A percentile compares a stretch with the other conserved stretches of the same genome.
phyloP scores from a whole-genome alignment of 2,329 filamentous ascomycete genomes.

The Ophiostoma sp. region DNA sequence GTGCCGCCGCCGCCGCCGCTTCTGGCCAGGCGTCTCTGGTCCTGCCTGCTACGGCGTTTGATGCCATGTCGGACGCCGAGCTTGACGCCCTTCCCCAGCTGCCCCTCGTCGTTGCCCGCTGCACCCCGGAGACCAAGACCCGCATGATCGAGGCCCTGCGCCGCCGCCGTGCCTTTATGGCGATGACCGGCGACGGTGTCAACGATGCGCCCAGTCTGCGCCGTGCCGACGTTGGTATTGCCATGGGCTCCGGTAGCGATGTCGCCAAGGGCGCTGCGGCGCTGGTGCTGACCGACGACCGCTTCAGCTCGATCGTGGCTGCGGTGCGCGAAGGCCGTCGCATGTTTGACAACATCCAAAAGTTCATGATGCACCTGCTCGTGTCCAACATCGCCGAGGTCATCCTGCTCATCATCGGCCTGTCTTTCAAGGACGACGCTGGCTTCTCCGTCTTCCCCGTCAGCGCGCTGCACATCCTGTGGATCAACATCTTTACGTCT shows the following conservation, averaged over 20 bases:
- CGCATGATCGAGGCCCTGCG: constrained; percentile 87
- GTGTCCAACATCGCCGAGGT: constrained; percentile 81
- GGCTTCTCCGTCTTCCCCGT: constrained; percentile 79
- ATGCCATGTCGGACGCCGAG: constrained; percentile 66
- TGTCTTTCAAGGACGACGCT: constrained; percentile 68
- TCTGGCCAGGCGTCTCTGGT: constrained; percentile 63
- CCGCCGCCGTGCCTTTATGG: constrained; percentile 67
- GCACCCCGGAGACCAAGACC: constrained; percentile 79
- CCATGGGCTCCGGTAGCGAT: constrained; percentile 83
- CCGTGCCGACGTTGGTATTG: constrained; percentile 77
- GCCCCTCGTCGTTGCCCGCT: constrained; percentile 76
- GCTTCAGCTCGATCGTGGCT: constrained; percentile 79
- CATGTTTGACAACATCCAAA: constrained; percentile 86
- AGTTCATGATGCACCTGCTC: constrained; percentile 75
- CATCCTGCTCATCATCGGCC: constrained; percentile 70
- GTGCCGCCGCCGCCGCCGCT: constrained; percentile 43
- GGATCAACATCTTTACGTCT: constrained; percentile 92
- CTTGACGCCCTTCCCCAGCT: constrained; percentile 70
- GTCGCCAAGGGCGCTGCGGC: constrained; percentile 77
- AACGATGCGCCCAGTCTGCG: constrained; percentile 81
- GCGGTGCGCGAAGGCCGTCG: constrained; percentile 77
- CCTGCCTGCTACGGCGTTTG: constrained; percentile 72
- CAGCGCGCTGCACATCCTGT: constrained; percentile 79
- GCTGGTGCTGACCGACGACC: constrained; percentile 82
- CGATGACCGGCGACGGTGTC: constrained; percentile 85